Percentiles rank a stretch among this genome's conserved stretches.
These are phyloP conservation scores for Leishmania martiniquensis DNA, from an alignment of 208 protist genomes.

Conservation along the genomic window DNA sequence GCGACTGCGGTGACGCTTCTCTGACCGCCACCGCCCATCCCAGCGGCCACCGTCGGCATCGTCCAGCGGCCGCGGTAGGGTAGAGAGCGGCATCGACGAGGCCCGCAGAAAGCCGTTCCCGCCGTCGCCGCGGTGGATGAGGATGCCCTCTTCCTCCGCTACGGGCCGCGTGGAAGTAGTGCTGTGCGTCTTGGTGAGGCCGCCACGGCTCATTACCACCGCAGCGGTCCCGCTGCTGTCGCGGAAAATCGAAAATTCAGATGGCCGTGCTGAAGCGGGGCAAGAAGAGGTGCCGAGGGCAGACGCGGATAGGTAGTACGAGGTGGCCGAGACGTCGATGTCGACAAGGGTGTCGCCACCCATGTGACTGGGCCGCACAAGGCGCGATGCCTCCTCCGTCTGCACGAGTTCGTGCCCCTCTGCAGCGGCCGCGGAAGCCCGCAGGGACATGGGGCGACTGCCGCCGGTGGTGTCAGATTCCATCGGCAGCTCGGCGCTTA, in stretches of 20 bases:
- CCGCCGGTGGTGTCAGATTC: slow-evolving; percentile 28
- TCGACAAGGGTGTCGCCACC: slow-evolving; percentile 22
- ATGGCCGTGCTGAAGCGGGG: slow-evolving; percentile 46
- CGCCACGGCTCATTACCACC: background rate
- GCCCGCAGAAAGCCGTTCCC: slow-evolving; percentile 4
- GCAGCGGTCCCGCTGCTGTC: slow-evolving; percentile 40
- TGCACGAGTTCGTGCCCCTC: slow-evolving; percentile 24
- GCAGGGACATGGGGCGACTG: slow-evolving; percentile 1
- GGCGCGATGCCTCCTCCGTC: slow-evolving; percentile 18
- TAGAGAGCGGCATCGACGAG: slow-evolving; percentile 10
- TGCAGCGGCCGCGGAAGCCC: slow-evolving; percentile 7
- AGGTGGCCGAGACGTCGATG: slow-evolving; percentile 33
- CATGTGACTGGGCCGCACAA: slow-evolving; percentile 21
- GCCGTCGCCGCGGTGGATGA: slow-evolving; percentile 15
- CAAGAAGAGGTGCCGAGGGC: slow-evolving; percentile 28
- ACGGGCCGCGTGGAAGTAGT: slow-evolving; percentile 10
- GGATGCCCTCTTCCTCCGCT: slow-evolving; percentile 22
- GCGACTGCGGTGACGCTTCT: slow-evolving; percentile 33
- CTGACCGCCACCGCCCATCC: slow-evolving; percentile 14
- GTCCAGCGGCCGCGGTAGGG: background rate
- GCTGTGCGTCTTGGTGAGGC: slow-evolving; percentile 12
- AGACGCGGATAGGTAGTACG: slow-evolving; percentile 27
- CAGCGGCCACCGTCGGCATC: background rate
- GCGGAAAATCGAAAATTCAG: slow-evolving; percentile 79
- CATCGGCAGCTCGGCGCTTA: slow-evolving; percentile 58